Evolutionary conservation across 73 alveolate species (phyloP).

Genomic region (Tetrahymena malaccensis): DNA sequence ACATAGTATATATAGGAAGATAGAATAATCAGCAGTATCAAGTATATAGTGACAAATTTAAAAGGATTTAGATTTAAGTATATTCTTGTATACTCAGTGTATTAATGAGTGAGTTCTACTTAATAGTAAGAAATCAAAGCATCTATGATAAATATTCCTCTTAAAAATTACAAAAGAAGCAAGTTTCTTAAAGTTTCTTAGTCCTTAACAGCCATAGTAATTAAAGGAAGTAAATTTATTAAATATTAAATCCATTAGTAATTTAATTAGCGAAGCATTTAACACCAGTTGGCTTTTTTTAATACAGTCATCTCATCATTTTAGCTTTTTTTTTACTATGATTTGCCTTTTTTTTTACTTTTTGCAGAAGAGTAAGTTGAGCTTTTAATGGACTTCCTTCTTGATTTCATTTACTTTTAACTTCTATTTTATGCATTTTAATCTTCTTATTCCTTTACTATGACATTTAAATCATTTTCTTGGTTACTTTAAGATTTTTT

Average conservation of each 20-base stretch:
- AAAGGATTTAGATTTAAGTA: background rate
- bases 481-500: background rate
- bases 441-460: background rate
- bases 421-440: no score
- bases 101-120: background rate
- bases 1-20: background rate
- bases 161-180: background rate
- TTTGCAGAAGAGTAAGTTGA: background rate
- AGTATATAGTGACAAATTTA: background rate
- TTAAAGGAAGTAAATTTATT: background rate
- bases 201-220: background rate
- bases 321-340: background rate
- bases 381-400: background rate
- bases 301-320: background rate
- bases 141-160: background rate
- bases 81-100: background rate
- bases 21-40: background rate
- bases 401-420: no score
- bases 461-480: background rate
- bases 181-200: background rate
- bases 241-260: background rate
- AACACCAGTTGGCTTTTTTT: background rate
- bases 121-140: background rate
- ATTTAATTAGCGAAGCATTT: background rate
- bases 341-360: background rate